phyloP scores from a whole-genome alignment of 1,139 yeast species.

The Pichia norvegensis region DNA sequence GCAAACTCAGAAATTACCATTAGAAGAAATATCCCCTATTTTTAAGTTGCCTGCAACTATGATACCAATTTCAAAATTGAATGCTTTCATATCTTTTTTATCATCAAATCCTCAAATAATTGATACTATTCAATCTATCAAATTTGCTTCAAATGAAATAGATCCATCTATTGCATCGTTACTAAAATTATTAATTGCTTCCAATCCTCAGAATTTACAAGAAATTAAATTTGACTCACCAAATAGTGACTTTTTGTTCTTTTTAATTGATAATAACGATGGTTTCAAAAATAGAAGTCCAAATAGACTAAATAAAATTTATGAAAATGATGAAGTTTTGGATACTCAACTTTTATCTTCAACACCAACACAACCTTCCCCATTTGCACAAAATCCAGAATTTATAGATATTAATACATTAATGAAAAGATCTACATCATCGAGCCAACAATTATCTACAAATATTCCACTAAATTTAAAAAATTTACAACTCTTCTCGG shows the following conservation, averaged over 20 bases:
- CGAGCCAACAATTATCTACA: neutral
- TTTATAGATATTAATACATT: neutral
- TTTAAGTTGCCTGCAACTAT: neutral
- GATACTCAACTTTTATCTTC: neutral
- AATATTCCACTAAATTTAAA: neutral
- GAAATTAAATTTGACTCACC: neutral
- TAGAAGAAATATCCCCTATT: neutral
- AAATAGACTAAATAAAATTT: neutral
- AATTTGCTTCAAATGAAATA: neutral
- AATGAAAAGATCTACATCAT: neutral
- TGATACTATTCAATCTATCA: neutral
- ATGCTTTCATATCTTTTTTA: neutral
- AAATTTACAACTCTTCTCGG: conserved; percentile 4
- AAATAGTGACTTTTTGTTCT: neutral
- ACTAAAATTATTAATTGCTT: neutral
- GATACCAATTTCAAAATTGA: conserved; percentile 1
- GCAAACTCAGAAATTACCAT: neutral
- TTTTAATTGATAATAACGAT: neutral
- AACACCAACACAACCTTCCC: neutral
- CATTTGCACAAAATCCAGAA: neutral
- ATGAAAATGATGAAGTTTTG: conserved; percentile 6
- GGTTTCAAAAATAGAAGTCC: neutral
- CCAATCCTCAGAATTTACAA: neutral
- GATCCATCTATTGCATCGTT: neutral
- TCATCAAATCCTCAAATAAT: neutral